Evolutionary conservation across 306 rosid genomes (phyloP).

Genomic region (Dalbergia cultrata): DNA sequence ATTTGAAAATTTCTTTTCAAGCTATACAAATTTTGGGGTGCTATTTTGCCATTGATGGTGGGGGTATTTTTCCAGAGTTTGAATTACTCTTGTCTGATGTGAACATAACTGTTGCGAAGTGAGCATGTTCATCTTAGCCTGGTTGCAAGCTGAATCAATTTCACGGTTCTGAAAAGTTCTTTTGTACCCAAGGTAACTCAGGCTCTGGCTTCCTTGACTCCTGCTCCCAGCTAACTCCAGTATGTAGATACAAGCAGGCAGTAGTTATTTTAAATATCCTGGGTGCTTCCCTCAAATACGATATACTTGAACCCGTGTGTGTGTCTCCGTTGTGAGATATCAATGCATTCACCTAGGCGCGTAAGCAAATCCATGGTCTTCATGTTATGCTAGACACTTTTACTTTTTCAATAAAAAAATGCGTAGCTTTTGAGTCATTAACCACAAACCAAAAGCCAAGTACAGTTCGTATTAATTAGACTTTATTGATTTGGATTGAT

Average conservation of each 20-base stretch:
- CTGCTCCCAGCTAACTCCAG: neutral
- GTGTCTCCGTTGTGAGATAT: neutral
- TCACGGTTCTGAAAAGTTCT: constrained; percentile 12
- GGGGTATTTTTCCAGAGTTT: neutral
- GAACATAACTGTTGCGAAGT: constrained; percentile 42
- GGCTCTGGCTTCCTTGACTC: neutral
- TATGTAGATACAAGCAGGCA: neutral
- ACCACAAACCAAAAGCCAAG: neutral
- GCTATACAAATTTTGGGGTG: constrained; percentile 45
- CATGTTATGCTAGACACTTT: neutral
- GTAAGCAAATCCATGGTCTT: neutral
- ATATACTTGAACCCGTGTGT: neutral
- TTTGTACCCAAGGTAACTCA: neutral
- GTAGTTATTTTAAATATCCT: no score
- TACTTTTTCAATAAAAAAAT: neutral
- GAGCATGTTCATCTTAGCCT: constrained; percentile 36
- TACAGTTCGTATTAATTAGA: neutral
- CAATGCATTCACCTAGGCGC: neutral
- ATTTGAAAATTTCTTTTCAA: constrained; percentile 35
- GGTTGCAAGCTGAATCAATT: constrained; percentile 42
- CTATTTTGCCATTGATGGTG: constrained; percentile 26
- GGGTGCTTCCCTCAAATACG: neutral
- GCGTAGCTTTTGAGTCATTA: neutral
- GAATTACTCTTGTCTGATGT: constrained; percentile 26
- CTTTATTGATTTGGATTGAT: neutral